phyloP scores from a whole-genome alignment of 1,284 basidiomycete species.

The Volvariella volvacea region DNA sequence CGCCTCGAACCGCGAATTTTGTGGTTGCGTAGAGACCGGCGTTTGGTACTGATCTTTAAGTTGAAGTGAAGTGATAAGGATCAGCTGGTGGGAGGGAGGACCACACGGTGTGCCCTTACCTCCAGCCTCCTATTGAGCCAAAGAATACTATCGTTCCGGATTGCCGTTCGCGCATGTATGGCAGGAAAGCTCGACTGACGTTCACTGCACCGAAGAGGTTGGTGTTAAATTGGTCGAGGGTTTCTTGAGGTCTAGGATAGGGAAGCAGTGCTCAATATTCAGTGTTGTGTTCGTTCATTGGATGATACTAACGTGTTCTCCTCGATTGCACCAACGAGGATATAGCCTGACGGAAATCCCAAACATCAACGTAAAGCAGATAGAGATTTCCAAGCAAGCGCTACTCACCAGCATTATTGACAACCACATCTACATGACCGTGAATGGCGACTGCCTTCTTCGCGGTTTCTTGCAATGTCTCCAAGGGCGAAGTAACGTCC shows the following conservation, averaged over 20 bases:
- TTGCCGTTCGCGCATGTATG: background rate
- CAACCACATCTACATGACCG: conserved; percentile 21
- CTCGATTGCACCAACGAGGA: background rate
- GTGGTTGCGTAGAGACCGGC: background rate
- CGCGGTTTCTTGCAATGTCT: conserved; percentile 14
- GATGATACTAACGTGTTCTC: background rate
- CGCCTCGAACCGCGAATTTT: background rate
- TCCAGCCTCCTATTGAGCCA: background rate
- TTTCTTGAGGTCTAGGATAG: conserved; percentile 2
- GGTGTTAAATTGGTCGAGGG: conserved; percentile 4
- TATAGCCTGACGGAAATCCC: background rate
- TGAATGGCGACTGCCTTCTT: conserved; percentile 16
- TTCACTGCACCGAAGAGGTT: background rate
- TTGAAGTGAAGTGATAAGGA: no score
- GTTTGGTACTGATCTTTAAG: background rate
- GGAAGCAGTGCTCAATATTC: no score
- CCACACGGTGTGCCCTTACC: no score
- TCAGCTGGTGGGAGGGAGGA: no score
- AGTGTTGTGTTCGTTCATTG: no score
- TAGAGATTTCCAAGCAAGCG: background rate
- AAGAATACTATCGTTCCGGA: background rate
- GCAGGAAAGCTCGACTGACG: background rate
- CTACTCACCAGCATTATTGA: conserved; percentile 19
- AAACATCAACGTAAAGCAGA: no score
- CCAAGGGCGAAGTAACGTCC: conserved; percentile 21